Evolutionary conservation across 2,329 filamentous ascomycete genomes (phyloP), one percentile per base, ranked within the genome.

Genomic region (Aureobasidium sp.): DNA sequence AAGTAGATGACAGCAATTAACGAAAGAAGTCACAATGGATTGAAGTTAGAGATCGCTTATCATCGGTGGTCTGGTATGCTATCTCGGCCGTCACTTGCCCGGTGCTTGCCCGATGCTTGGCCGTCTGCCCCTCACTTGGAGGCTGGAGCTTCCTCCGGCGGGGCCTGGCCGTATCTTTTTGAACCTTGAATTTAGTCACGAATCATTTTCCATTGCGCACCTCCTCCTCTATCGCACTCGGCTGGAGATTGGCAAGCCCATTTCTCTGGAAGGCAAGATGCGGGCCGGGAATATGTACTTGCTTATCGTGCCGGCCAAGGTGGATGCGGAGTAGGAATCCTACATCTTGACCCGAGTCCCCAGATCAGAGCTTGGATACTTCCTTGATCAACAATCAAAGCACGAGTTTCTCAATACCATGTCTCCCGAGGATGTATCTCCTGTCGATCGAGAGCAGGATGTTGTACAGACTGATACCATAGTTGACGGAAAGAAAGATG

Each of bases 41-140:
- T 36, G 33, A 36, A 36, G 29, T 15, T 4, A 9, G 20, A 13
- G 20, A 51, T 51, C 43, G 10, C 18, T 6, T 31, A 36, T 36
- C 13, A 36, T 51, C 10, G 29, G 20, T 10, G 18, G 15, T 23
- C 13, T 25, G 43, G 8, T 23, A n/a, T 27, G 27, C 48, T 51
- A 33, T 51, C 48, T 51, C 48, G 10, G 18, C 29, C 29, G 48
- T 15, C 10, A 2, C 53, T 55, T 55, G 53, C 13, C 53, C 53
- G 38, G 25, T 42, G 53, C 53, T 55, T 55, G 53, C 33, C 53
- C 53, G 53, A 18, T 13, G 53, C 53, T 55, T 55, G 53, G n/a
- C 53, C 53, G 53, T 10, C 4, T 23, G 53, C 38, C 53, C 36
- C 38, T 42, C 53, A 27, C n/a, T 25, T 33, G 53, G 33, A 36